Conservation (phyloP, 179 eudicot species). For the Dionaea muscipula region DNA sequence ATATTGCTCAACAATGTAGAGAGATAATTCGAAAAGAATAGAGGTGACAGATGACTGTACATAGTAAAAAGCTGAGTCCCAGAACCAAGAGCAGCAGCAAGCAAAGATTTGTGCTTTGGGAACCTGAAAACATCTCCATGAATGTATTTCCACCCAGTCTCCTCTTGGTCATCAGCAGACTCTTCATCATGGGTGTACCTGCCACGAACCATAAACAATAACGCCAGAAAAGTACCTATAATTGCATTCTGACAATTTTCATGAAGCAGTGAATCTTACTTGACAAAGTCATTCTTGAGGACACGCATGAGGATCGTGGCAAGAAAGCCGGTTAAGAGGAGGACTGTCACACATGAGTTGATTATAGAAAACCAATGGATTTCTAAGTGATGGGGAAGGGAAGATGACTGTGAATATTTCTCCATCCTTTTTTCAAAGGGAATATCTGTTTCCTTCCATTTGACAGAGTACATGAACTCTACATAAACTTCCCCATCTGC, state of each 20-base stretch:
- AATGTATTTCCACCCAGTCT: constrained; percentile 10
- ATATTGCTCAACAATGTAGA: background rate
- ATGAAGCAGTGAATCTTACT: constrained; percentile 9
- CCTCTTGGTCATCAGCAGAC: constrained; percentile 19
- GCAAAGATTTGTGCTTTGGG: constrained; percentile 17
- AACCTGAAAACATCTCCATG: constrained; percentile 17
- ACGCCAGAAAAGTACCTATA: background rate
- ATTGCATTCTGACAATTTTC: background rate
- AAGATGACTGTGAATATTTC: constrained; percentile 6
- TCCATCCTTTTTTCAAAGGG: constrained; percentile 18
- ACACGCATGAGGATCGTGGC: constrained; percentile 14
- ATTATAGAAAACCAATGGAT: constrained; percentile 18
- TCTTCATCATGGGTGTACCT: constrained; percentile 15
- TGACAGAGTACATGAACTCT: constrained; percentile 12
- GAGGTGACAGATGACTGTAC: constrained; percentile 1
- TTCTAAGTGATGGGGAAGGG: constrained; percentile 11
- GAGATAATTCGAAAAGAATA: background rate
- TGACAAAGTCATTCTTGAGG: constrained; percentile 15
- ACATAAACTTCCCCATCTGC: constrained; percentile 18
- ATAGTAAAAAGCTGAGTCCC: constrained; percentile 15
- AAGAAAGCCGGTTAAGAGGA: constrained; percentile 12
- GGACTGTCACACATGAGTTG: constrained; percentile 16
- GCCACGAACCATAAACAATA: too few relatives aligned
- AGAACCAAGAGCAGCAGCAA: constrained; percentile 19
- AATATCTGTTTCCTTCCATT: constrained; percentile 13